Conservation (phyloP, 179 eudicot species). For the Carnegiea gigantea region DNA sequence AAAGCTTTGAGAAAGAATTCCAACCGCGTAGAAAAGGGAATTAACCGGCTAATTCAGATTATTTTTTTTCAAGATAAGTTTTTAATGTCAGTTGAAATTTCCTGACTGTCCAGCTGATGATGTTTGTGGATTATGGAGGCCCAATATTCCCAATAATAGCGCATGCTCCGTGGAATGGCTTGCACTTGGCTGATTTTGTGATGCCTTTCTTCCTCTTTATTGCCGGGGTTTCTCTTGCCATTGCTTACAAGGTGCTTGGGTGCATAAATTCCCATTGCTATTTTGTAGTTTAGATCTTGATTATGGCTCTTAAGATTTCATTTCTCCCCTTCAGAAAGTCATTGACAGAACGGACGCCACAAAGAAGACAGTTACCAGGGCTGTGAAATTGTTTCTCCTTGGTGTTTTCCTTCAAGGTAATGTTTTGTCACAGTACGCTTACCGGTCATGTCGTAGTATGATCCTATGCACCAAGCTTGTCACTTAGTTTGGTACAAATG, state of each 20-base stretch:
- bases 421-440: not conserved
- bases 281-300: not conserved
- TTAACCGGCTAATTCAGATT: not conserved
- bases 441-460: not conserved
- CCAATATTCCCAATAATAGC: slow-evolving; percentile 64
- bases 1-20: not conserved
- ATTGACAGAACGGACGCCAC: slow-evolving; percentile 57
- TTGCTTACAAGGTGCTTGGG: slow-evolving; percentile 64
- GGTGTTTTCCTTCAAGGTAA: slow-evolving; percentile 89
- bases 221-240: slow-evolving; percentile 79
- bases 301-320: not conserved
- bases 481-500: slow-evolving; percentile 7
- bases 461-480: not conserved
- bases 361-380: slow-evolving; percentile 52
- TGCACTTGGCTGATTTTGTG: slow-evolving; percentile 84
- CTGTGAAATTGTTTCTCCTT: slow-evolving; percentile 60
- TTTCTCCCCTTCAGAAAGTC: slow-evolving; percentile 50
- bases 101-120: slow-evolving; percentile 57
- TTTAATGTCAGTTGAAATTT: not conserved
- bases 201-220: slow-evolving; percentile 91
- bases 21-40: not conserved
- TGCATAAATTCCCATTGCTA: too few relatives aligned
- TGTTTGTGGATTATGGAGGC: slow-evolving; percentile 85
- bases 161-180: slow-evolving; percentile 88
- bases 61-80: not conserved